Evolutionary conservation across 2,329 filamentous ascomycete genomes (phyloP).

Genomic region (Talaromyces verruculosus): DNA sequence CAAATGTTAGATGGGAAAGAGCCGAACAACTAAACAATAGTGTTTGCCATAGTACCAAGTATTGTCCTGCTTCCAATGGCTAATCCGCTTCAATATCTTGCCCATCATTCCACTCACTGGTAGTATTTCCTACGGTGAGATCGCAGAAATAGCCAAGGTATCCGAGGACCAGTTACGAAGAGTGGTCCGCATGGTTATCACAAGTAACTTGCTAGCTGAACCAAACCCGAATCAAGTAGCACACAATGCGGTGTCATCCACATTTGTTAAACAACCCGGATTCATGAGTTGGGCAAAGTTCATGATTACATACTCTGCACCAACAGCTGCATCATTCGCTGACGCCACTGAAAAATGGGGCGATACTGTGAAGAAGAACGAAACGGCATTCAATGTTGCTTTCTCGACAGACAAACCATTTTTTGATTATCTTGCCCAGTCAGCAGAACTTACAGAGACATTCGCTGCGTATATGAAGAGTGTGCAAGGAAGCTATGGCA

Average conservation of each 20-base stretch:
- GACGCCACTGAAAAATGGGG: neutral
- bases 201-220: neutral
- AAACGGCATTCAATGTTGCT: neutral
- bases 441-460: neutral
- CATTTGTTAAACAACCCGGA: neutral
- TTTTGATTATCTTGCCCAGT: neutral
- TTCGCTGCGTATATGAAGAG: neutral
- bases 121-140: neutral
- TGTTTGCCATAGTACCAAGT: neutral
- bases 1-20: neutral
- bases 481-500: neutral
- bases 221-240: neutral
- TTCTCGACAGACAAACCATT: neutral
- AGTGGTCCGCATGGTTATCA: neutral
- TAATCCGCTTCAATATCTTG: neutral
- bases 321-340: neutral
- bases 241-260: neutral
- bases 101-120: neutral
- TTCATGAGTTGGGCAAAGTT: neutral
- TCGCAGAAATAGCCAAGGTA: neutral
- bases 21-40: neutral
- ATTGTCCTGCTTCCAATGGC: neutral
- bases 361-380: neutral
- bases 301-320: neutral
- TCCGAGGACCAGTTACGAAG: neutral